These are phyloP conservation scores for Athelia sp. DNA, from an alignment of 1,284 basidiomycete genomes.

Conservation along the genomic window DNA sequence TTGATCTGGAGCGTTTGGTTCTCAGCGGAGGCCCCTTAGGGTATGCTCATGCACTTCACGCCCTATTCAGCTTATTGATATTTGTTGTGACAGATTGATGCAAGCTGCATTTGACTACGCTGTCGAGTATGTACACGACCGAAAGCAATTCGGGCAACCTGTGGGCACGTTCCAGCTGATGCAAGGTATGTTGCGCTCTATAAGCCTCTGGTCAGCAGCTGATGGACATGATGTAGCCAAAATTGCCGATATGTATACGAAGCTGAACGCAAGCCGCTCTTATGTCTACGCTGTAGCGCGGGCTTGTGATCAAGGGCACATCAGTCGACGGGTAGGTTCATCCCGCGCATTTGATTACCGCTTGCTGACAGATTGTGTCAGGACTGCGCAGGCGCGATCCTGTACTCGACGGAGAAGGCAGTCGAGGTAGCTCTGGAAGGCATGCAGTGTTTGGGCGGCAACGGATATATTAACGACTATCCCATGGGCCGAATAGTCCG, in stretches of 20 bases:
- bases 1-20: constrained; percentile 90
- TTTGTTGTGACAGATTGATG: constrained; percentile 66
- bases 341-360: neutral
- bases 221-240: constrained; percentile 41
- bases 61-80: neutral
- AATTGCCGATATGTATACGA: constrained; percentile 95
- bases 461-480: constrained; percentile 54
- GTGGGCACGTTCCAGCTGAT: constrained; percentile 94
- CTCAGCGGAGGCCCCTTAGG: constrained; percentile 80
- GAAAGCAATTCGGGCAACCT: constrained; percentile 85
- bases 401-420: constrained; percentile 87
- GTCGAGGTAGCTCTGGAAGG: constrained; percentile 89
- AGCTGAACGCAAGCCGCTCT: constrained; percentile 80
- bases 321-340: constrained; percentile 71
- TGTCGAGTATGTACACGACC: constrained; percentile 85
- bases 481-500: constrained; percentile 82
- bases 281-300: constrained; percentile 93
- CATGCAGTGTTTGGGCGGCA: constrained; percentile 74
- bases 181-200: constrained; percentile 61
- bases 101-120: constrained; percentile 91
- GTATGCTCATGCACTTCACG: constrained; percentile 13
- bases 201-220: neutral
- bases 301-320: constrained; percentile 79
- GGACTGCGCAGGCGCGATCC: constrained; percentile 91
- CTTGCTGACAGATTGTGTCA: constrained; percentile 22